Evolutionary conservation across 495 filamentous ascomycete species (phyloP).

Genomic region (Aspergillus indologenus): DNA sequence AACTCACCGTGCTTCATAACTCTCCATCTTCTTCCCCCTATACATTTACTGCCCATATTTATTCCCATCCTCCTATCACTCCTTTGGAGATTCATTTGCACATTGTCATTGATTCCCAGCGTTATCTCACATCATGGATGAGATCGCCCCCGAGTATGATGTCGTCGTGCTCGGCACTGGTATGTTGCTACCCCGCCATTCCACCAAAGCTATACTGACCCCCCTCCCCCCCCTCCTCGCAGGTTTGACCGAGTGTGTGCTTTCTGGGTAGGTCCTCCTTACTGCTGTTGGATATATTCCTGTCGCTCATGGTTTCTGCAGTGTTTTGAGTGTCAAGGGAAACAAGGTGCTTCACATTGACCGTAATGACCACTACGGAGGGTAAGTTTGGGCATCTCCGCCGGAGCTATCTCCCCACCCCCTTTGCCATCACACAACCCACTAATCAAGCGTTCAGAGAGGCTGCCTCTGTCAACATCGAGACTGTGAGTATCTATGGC

Average conservation of each 20-base stretch:
- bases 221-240: conserved; percentile 24
- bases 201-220: conserved; percentile 31
- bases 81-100: conserved; percentile 16
- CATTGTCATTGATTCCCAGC: conserved; percentile 16
- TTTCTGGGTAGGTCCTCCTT: conserved; percentile 73
- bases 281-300: background rate
- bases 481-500: conserved; percentile 59
- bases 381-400: conserved; percentile 55
- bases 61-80: conserved; percentile 3
- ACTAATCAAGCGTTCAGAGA: conserved; percentile 59
- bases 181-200: conserved; percentile 53
- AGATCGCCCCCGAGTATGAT: conserved; percentile 96
- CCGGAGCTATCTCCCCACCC: conserved; percentile 9
- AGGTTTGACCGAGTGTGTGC: conserved; percentile 98
- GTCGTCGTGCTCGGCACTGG: conserved; percentile 97
- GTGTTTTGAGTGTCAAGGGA: conserved; percentile 96
- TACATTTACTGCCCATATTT: conserved; percentile 4
- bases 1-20: conserved; percentile 21
- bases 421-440: conserved; percentile 21
- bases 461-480: conserved; percentile 90
- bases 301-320: conserved; percentile 28
- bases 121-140: conserved; percentile 66
- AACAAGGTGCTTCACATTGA: conserved; percentile 99
- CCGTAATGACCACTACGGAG: conserved; percentile 98
- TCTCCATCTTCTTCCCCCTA: conserved; percentile 9